Evolutionary conservation across 2,329 filamentous ascomycete genomes (phyloP), one percentile per base, ranked within the genome.

Genomic region (Beauveria pseudobassiana): DNA sequence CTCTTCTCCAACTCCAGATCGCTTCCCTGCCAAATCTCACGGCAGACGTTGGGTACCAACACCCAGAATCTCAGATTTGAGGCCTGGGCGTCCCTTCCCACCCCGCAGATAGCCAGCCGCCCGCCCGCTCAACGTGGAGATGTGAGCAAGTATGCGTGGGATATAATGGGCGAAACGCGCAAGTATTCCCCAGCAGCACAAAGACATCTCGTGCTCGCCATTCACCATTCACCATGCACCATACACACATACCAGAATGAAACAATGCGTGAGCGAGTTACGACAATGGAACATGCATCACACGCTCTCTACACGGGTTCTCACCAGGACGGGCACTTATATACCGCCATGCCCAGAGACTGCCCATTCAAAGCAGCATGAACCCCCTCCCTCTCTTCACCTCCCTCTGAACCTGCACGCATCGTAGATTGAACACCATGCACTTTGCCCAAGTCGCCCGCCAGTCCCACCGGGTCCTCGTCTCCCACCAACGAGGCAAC

Each of bases 141-240:
- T 7, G 43, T 58, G 55, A 58, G 55, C 55, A 58, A 58, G 55
- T 58, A 58, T 58, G 55, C 55, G 55, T 58, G n/a, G 34, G 34
- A 49, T 50, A 40, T 9, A 48, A 48, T 40, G 24, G n/a, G 55
- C 55, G 55, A 58, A 49, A 58, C 55, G 55, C 55, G 55, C 55
- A 58, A 58, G 55, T 50, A 58, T 50, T 42, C 7, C 20, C 20
- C 30, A 46, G 16, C 54, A 49, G 14, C 12, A 14, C 6, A 50
- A 10, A 20, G 43, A 20, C 28, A 18, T n/a, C 20, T 34, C 12
- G 12, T 34, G 30, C 12, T 34, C 12, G 30, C 30, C 30, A 34
- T 34, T 34, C 9, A 30, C 9, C 30, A 30, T 30, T 34, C 30
- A 34, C 30, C 30, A 34, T 34, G 12, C 30, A 34, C 30, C 30